Base-by-base conservation (phyloP, 148 eudicot species). In the Amaranthus hypochondriacus region DNA sequence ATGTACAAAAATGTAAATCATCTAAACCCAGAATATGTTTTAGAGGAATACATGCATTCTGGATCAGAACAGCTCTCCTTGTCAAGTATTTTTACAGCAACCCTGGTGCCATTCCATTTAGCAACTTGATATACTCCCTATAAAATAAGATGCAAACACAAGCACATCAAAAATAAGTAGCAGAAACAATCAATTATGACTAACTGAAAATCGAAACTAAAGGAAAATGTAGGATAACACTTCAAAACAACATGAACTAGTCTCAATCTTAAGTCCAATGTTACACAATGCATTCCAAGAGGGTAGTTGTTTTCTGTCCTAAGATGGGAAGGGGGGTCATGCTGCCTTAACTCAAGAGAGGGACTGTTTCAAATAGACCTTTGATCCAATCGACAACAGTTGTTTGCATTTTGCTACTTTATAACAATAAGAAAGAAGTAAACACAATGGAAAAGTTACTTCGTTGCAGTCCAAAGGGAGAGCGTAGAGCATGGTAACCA, bases 101-200 rank as follows among this genome's bases (percentile, higher is more conserved):
- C 99, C 87, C 85, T 96, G 79, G 96, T 90, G 70, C 99, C 99
- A 69, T 96, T 92, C 99, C 99, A 96, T 81, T 96, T 96, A 66
- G 99, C 99, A 59, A 92, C 87, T 84, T 96, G 99, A 77, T 90
- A 96, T 49, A 80, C 78, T 78, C 97, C 98, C 98, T 95, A 90
- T 68, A 64, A 83, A 64, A 66, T 73, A 68, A 66, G 50, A 61
- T 9, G 55, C 14, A 59, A 10, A 44, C 57, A 76, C 7, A 75
- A 54, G 56, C 68, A 64, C 18, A 48, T 3, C 7, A 66, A 13
- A 66, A 28, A 61, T 5, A 47, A 57, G 56, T 55, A 5, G 52
- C 42, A 75, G 9, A 44, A 39, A 48, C 15, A 28, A 48, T 15
- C 56, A 57, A 50, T 48, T 70, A 42, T 51, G 48, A 70, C 60